Percentiles rank a stretch among this genome's conserved stretches.
Conservation (phyloP, 1,139 yeast genomes). For the Suhomyces taliae region DNA sequence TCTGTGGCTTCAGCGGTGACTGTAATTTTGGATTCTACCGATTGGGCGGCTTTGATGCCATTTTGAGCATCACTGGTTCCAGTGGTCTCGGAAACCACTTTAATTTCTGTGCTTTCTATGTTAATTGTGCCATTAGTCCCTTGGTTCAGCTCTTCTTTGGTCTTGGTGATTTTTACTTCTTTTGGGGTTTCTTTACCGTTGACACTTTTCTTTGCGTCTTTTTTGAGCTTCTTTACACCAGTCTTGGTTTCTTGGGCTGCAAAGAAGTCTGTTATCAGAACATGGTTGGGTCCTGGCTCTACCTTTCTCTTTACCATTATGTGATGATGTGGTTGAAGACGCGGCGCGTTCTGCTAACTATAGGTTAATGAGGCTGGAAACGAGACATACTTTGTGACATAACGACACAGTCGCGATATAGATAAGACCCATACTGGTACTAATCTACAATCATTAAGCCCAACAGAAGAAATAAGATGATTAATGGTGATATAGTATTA, state of each 20-base stretch:
- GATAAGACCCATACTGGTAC: no score
- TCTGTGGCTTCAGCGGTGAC: not conserved
- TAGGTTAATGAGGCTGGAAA: not conserved
- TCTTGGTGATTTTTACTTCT: not conserved
- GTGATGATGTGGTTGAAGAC: not conserved
- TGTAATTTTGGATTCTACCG: no score
- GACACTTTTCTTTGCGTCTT: not conserved
- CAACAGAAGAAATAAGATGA: no score
- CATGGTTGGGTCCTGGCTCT: not conserved
- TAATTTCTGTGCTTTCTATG: no score
- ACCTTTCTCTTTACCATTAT: not conserved
- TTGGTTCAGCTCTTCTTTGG: not conserved
- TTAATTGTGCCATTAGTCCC: not conserved
- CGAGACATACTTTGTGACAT: no score
- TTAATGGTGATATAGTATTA: no score
- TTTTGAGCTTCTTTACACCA: not conserved
- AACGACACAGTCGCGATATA: no score
- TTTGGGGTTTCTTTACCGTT: not conserved
- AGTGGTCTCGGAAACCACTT: no score
- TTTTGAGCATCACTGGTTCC: no score
- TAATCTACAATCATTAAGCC: no score
- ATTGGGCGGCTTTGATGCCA: no score
- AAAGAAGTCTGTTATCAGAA: constrained; percentile 18
- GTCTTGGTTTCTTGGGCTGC: not conserved
- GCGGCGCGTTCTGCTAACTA: not conserved